Evolutionary conservation across 23 red algal genomes (phyloP), one percentile per base, ranked within the genome.

Genomic region (Agarophyton chilense): DNA sequence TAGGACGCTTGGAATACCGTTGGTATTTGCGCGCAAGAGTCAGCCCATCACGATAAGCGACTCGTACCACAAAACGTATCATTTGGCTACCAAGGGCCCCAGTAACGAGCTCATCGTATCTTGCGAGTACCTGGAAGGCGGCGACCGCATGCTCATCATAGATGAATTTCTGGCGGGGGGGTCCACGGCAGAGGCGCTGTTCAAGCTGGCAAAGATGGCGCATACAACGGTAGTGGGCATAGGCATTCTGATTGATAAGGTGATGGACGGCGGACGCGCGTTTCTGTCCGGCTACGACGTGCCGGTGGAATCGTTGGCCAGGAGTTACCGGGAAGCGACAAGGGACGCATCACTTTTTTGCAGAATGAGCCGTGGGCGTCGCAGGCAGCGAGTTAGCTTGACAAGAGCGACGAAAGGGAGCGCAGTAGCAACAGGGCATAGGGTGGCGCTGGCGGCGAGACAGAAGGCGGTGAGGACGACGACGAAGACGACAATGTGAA

Each of bases 161-260:
- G 95, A 97, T 89, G 95, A 97, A n/a, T 97, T 97, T 63, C 53
- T 97, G 52, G 95, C 95, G 35, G 95, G 95, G 39, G 95, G 95
- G 35, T 87, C 83, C 33, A 97, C 95, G 10, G 66, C 70, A 1
- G 95, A 97, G 65, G 95, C 90, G 32, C 56, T 97, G 55, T 93
- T 97, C 81, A 93, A 94, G 72, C 86, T 97, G 32, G 95, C 89
- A 5, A 76, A 82, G n/a, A n/a, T n/a, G n/a, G n/a, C n/a, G n/a
- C n/a, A n/a, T n/a, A n/a, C n/a, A n/a, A n/a, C n/a, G n/a, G n/a
- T n/a, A n/a, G n/a, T n/a, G n/a, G n/a, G n/a, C n/a, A n/a, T n/a
- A n/a, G n/a, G n/a, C n/a, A n/a, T n/a, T n/a, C n/a, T n/a, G n/a
- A n/a, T n/a, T n/a, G n/a, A n/a, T n/a, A n/a, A n/a, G n/a, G n/a